A percentile compares a stretch with the other conserved stretches of the same genome.
These are phyloP conservation scores for Solanum chmielewskii DNA, from an alignment of 257 asterid species.

Conservation along the genomic window DNA sequence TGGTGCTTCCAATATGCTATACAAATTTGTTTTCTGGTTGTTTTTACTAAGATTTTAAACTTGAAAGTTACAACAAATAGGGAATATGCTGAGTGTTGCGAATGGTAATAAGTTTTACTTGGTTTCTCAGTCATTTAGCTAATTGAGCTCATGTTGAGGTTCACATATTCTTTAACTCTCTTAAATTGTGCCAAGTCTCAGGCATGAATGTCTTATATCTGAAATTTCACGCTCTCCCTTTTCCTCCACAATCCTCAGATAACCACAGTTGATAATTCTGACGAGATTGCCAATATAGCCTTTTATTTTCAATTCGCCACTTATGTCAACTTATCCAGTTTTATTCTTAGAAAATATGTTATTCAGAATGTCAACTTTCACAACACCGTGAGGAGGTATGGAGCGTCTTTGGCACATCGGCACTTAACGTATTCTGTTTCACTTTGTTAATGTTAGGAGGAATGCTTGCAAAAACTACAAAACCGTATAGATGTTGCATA, in stretches of 20 bases:
- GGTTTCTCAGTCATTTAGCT: not conserved
- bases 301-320: not conserved
- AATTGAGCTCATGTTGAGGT: not conserved
- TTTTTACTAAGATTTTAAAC: not conserved
- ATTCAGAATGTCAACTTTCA: not conserved
- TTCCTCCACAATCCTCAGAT: not conserved
- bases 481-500: constrained; percentile 56
- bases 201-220: not conserved
- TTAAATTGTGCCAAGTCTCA: not conserved
- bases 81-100: not conserved
- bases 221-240: not conserved
- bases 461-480: constrained; percentile 61
- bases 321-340: not conserved
- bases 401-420: not conserved
- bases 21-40: not conserved
- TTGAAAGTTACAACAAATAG: not conserved
- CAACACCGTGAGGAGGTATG: not conserved
- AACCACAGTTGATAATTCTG: not conserved
- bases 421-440: not conserved
- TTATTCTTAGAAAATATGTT: not conserved
- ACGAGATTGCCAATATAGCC: not conserved
- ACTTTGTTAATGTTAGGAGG: constrained; percentile 31
- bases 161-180: not conserved
- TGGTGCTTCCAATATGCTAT: not conserved
- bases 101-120: not conserved